A percentile compares a stretch with the other conserved stretches of the same genome.
Conservation (phyloP, 2,329 filamentous ascomycete genomes). For the Colletotrichum scovillei region DNA sequence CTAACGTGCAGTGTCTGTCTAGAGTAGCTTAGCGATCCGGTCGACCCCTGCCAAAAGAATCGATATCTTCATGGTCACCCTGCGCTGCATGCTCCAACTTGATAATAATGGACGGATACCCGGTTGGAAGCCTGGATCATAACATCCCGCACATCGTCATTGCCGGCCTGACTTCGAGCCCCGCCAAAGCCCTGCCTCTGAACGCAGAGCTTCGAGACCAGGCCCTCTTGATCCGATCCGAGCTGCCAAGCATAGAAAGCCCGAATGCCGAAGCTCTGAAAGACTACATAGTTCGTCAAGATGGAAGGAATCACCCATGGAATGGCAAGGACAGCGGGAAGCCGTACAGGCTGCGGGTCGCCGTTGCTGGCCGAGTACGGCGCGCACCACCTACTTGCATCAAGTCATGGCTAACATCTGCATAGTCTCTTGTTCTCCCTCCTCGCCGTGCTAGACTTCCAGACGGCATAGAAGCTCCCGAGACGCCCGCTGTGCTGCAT, state of each 20-base stretch:
- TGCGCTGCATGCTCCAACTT: constrained; percentile 39
- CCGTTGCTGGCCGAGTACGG: constrained; percentile 83
- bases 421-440: constrained; percentile 66
- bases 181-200: constrained; percentile 53
- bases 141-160: constrained; percentile 88
- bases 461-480: constrained; percentile 60
- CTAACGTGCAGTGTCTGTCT: constrained; percentile 2
- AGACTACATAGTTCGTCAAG: constrained; percentile 72
- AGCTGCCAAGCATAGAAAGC: constrained; percentile 74
- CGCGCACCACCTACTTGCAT: constrained; percentile 35
- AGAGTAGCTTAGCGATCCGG: constrained; percentile 21
- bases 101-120: constrained; percentile 80
- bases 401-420: constrained; percentile 41
- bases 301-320: constrained; percentile 76
- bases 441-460: constrained; percentile 67
- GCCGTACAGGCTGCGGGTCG: constrained; percentile 74
- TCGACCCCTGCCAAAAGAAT: constrained; percentile 21
- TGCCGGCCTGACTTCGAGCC: constrained; percentile 72
- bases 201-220: constrained; percentile 66
- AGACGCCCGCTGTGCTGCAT: constrained; percentile 73
- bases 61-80: background rate
- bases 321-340: constrained; percentile 65
- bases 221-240: constrained; percentile 74
- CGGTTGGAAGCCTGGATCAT: constrained; percentile 82
- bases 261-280: constrained; percentile 74